phyloP scores from a whole-genome alignment of 164 flowering plant genomes.

The Chimonanthus praecox region DNA sequence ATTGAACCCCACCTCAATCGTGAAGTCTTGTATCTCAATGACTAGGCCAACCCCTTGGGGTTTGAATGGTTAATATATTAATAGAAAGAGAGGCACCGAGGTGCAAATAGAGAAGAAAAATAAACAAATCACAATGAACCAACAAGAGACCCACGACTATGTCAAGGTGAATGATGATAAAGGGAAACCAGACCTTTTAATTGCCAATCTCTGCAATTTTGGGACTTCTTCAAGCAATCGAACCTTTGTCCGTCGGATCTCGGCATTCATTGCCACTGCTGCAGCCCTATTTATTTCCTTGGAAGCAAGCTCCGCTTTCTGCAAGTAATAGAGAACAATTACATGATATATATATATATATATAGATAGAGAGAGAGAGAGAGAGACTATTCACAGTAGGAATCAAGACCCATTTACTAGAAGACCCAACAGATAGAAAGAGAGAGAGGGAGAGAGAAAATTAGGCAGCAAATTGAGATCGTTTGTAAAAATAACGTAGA shows the following conservation, averaged over 20 bases:
- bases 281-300: constrained; percentile 72
- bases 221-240: constrained; percentile 81
- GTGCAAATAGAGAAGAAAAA: too few relatives aligned
- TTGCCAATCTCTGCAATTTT: constrained; percentile 76
- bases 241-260: constrained; percentile 89
- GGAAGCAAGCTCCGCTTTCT: constrained; percentile 76
- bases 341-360: too few relatives aligned
- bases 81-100: too few relatives aligned
- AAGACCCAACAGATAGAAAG: not conserved
- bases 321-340: not conserved
- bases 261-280: constrained; percentile 84
- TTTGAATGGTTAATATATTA: too few relatives aligned
- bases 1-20: too few relatives aligned
- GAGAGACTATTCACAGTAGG: not conserved
- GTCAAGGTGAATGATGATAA: too few relatives aligned
- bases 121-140: too few relatives aligned
- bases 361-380: not conserved
- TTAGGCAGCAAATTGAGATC: too few relatives aligned
- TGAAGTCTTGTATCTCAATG: too few relatives aligned
- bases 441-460: not conserved
- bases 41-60: too few relatives aligned
- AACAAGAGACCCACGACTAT: too few relatives aligned
- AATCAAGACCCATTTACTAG: not conserved
- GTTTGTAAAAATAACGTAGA: too few relatives aligned
- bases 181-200: constrained; percentile 48